phyloP scores from a whole-genome alignment of 768 basidiomycete species.

The Mycena albidolilacea region DNA sequence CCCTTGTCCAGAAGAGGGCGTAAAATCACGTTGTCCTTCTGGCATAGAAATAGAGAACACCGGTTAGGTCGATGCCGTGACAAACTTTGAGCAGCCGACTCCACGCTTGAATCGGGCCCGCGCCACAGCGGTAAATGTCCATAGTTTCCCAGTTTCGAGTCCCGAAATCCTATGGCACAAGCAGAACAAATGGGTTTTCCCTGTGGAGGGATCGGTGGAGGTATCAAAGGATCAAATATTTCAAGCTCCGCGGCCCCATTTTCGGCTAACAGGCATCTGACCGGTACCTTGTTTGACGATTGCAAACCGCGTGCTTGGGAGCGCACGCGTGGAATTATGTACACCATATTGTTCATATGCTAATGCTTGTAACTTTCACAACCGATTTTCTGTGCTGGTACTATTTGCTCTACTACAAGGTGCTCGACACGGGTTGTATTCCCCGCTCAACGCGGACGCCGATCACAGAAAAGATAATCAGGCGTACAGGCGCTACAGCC shows the following conservation, averaged over 20 bases:
- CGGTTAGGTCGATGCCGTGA: conserved; percentile 22
- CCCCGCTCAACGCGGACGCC: background rate
- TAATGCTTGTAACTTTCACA: background rate
- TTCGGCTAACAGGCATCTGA: background rate
- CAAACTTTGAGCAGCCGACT: background rate
- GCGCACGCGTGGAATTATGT: background rate
- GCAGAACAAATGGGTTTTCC: background rate
- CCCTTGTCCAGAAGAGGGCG: background rate
- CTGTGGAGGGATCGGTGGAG: background rate
- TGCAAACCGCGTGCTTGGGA: background rate
- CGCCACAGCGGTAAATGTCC: background rate
- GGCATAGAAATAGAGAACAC: conserved; percentile 2
- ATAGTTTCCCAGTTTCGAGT: background rate
- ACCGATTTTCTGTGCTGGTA: background rate
- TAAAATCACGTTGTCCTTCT: background rate
- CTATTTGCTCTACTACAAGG: too few relatives aligned
- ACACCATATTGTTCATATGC: background rate
- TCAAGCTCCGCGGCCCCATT: background rate
- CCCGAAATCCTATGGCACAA: background rate
- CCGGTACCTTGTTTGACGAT: background rate
- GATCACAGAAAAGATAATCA: background rate
- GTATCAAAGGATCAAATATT: conserved; percentile 1
- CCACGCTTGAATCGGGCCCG: conserved; percentile 13
- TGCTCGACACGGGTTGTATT: too few relatives aligned
- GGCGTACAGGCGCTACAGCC: background rate